Evolutionary conservation across 495 filamentous ascomycete species (phyloP).

Genomic region (Aspergillus biplanus): DNA sequence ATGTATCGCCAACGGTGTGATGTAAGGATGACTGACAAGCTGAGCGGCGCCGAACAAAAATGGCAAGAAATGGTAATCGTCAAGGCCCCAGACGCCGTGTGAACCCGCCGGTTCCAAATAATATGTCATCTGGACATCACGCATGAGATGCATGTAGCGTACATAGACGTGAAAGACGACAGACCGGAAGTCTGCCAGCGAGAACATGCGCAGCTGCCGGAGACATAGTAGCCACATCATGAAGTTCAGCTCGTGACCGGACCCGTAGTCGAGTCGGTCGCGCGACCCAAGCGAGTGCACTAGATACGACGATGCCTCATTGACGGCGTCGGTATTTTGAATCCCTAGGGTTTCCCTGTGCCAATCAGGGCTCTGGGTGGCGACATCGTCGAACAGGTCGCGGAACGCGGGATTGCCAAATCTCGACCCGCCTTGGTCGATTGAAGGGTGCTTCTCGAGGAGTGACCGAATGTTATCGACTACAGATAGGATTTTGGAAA

Average conservation of each 20-base stretch:
- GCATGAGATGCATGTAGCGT: slow-evolving; percentile 78
- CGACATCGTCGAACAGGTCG: slow-evolving; percentile 74
- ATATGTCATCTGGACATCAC: slow-evolving; percentile 85
- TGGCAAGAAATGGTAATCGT: slow-evolving; percentile 96
- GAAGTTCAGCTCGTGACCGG: slow-evolving; percentile 96
- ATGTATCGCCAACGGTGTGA: slow-evolving; percentile 87
- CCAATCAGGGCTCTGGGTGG: slow-evolving; percentile 47
- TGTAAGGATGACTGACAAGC: slow-evolving; percentile 81
- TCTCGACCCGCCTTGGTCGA: slow-evolving; percentile 82
- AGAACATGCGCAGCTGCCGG: slow-evolving; percentile 73
- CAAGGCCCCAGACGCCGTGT: slow-evolving; percentile 94
- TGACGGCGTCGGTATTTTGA: slow-evolving; percentile 55
- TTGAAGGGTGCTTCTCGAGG: slow-evolving; percentile 69
- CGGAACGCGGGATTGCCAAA: slow-evolving; percentile 96
- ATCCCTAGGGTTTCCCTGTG: slow-evolving; percentile 54
- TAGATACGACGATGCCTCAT: slow-evolving; percentile 80
- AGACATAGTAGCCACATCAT: slow-evolving; percentile 92
- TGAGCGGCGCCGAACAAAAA: slow-evolving; percentile 97
- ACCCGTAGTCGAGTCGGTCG: slow-evolving; percentile 93
- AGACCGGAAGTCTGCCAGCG: slow-evolving; percentile 64
- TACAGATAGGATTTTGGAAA: slow-evolving; percentile 69
- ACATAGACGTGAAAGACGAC: slow-evolving; percentile 78
- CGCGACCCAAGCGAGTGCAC: slow-evolving; percentile 82
- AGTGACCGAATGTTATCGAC: slow-evolving; percentile 68
- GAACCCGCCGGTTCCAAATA: slow-evolving; percentile 95